Percentiles rank a stretch among this genome's conserved stretches.
These are phyloP conservation scores for Metschnikowia cerradonensis DNA, from an alignment of 805 yeast genomes.

Conservation along the genomic window DNA sequence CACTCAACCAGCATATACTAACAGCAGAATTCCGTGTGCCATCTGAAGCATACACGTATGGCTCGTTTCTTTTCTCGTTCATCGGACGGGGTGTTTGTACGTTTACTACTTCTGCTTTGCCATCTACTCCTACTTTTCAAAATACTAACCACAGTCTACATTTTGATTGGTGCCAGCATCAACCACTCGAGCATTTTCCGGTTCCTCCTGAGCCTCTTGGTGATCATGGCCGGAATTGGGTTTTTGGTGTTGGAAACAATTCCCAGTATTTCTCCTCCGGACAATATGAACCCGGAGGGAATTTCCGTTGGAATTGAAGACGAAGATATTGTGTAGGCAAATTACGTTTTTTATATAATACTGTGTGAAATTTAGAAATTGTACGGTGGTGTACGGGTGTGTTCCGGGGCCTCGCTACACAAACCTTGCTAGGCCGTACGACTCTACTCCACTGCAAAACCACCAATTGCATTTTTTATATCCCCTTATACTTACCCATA, in stretches of 20 bases:
- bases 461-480: no score
- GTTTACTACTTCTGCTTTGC: constrained; percentile 22
- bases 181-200: constrained; percentile 54
- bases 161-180: constrained; percentile 34
- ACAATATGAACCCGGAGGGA: constrained; percentile 61
- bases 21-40: constrained; percentile 49
- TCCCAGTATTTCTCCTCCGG: constrained; percentile 76
- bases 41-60: constrained; percentile 59
- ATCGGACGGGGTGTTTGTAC: constrained; percentile 69
- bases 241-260: constrained; percentile 64
- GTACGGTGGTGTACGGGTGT: not conserved
- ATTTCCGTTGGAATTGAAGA: constrained; percentile 35
- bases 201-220: constrained; percentile 51
- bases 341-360: not conserved
- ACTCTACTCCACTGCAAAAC: not conserved
- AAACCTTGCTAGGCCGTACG: not conserved
- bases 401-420: not conserved
- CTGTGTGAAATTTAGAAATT: no score
- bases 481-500: no score
- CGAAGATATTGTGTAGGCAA: constrained; percentile 29
- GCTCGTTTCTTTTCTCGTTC: constrained; percentile 64
- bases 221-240: constrained; percentile 57
- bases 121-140: not conserved
- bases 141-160: constrained; percentile 33
- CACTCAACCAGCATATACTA: constrained; percentile 8